phyloP scores from a whole-genome alignment of 148 eudicot genomes.

The Vaccinium darrowii region DNA sequence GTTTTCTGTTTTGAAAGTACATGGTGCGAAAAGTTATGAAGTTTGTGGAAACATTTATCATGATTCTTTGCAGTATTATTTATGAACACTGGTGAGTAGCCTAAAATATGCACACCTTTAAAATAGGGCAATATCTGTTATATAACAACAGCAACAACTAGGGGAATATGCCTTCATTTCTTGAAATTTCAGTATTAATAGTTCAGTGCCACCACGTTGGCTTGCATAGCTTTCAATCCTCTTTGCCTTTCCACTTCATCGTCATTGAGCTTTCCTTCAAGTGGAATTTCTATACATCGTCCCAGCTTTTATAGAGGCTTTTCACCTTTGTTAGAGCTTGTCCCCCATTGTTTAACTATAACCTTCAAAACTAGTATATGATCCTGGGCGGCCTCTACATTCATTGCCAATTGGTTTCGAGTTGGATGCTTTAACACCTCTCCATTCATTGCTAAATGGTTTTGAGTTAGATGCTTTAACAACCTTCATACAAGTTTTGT shows the following conservation, averaged over 20 bases:
- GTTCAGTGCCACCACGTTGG: neutral
- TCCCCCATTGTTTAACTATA: no score
- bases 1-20: neutral
- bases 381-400: no score
- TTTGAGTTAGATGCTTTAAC: no score
- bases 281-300: neutral
- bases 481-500: neutral
- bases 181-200: neutral
- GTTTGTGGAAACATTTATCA: neutral
- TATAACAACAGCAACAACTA: no score
- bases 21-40: neutral
- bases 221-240: neutral
- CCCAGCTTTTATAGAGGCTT: neutral
- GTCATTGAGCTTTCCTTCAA: neutral
- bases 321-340: no score
- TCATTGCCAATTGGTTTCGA: no score
- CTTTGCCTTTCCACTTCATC: neutral
- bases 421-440: no score
- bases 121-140: no score
- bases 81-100: neutral
- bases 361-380: no score
- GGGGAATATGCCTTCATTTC: neutral
- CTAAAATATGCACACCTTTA: neutral
- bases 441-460: no score
- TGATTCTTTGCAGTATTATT: neutral